Evolutionary conservation across 768 basidiomycete genomes (phyloP).

Genomic region (Mycena albidolilacea): DNA sequence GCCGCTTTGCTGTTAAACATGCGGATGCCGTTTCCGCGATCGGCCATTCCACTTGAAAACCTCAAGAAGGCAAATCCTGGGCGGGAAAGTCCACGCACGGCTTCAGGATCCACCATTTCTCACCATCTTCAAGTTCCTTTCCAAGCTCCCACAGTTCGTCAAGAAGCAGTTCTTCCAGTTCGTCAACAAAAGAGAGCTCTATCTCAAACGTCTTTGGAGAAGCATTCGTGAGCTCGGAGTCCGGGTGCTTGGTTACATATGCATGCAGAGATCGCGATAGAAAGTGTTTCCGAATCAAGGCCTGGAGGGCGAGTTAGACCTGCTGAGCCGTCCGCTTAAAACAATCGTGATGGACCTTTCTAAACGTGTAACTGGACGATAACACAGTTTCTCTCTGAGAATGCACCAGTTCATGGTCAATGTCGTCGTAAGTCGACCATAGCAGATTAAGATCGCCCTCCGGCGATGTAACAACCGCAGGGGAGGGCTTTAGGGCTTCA

Average conservation of each 20-base stretch:
- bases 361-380: constrained; percentile 88
- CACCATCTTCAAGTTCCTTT: constrained; percentile 64
- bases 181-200: constrained; percentile 92
- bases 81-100: constrained; percentile 62
- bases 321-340: background rate
- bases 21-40: constrained; percentile 95
- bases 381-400: constrained; percentile 65
- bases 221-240: constrained; percentile 67
- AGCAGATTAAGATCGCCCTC: constrained; percentile 62
- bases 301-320: constrained; percentile 45
- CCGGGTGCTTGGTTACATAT: constrained; percentile 69
- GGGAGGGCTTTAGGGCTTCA: constrained; percentile 41
- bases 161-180: constrained; percentile 92
- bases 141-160: constrained; percentile 95
- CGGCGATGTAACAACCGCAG: constrained; percentile 41
- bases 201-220: constrained; percentile 87
- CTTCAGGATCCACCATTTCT: constrained; percentile 94
- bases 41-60: constrained; percentile 83
- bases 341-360: constrained; percentile 62
- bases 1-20: constrained; percentile 86
- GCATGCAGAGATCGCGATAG: constrained; percentile 80
- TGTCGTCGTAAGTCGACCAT: constrained; percentile 91
- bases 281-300: constrained; percentile 95
- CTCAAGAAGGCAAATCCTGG: constrained; percentile 11
- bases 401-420: constrained; percentile 83